These are phyloP conservation scores for Fusarium sp. DNA, from an alignment of 2,329 filamentous ascomycete species.

Conservation along the genomic window DNA sequence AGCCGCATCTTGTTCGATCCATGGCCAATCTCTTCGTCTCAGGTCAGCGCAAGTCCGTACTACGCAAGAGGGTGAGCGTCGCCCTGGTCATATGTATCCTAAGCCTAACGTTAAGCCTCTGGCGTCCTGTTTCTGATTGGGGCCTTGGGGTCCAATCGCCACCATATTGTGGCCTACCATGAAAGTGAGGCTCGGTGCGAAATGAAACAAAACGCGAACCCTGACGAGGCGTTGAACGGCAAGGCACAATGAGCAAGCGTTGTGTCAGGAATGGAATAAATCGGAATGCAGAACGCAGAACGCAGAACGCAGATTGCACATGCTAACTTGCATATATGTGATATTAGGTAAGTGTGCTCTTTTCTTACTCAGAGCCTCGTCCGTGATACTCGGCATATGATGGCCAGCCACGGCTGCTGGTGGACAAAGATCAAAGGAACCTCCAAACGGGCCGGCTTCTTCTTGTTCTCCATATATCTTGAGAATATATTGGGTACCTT, in stretches of 20 bases:
- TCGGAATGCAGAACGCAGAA: slow-evolving; percentile 18
- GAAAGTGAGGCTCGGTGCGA: slow-evolving; percentile 22
- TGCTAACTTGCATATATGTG: slow-evolving; percentile 24
- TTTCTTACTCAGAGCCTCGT: slow-evolving; percentile 12
- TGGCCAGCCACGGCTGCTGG: slow-evolving; percentile 43
- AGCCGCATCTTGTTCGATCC: slow-evolving; percentile 46
- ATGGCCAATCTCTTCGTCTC: slow-evolving; percentile 47
- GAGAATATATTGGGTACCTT: slow-evolving; percentile 5
- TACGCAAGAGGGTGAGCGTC: slow-evolving; percentile 34
- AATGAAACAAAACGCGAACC: slow-evolving; percentile 29
- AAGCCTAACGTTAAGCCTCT: slow-evolving; percentile 17
- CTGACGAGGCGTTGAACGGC: slow-evolving; percentile 12
- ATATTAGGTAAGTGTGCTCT: slow-evolving; percentile 18
- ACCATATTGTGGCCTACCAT: slow-evolving; percentile 10
- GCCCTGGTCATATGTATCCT: slow-evolving; percentile 27
- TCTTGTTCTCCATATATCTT: slow-evolving; percentile 35
- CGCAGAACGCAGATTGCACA: slow-evolving; percentile 19
- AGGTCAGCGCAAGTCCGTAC: slow-evolving; percentile 32
- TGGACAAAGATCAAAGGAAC: slow-evolving; percentile 17
- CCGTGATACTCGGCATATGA: slow-evolving; percentile 39
- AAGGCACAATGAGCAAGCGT: slow-evolving; percentile 18
- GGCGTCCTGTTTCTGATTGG: not conserved
- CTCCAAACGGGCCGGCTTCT: slow-evolving; percentile 40
- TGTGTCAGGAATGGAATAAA: slow-evolving; percentile 22
- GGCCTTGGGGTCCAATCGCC: slow-evolving; percentile 20